Conservation (phyloP, 768 basidiomycete species). For the Russula olivacea region DNA sequence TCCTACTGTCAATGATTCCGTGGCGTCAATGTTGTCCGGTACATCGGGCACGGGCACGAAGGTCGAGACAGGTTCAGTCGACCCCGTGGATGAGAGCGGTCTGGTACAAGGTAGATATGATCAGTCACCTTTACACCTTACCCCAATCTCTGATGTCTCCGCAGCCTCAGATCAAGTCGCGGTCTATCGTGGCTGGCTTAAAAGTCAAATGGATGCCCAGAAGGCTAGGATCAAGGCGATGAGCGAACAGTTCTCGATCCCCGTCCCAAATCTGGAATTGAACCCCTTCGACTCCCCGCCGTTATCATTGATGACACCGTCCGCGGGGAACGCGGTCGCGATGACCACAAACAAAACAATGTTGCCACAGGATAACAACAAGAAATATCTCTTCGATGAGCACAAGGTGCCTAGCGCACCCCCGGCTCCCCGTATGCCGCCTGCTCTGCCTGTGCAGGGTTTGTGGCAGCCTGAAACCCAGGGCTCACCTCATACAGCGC, state of each 20-base stretch:
- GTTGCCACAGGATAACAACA: not conserved
- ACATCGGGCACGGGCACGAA: not conserved
- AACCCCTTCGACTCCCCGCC: not conserved
- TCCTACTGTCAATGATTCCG: not conserved
- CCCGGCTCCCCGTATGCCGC: not conserved
- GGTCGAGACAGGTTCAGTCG: too few relatives aligned
- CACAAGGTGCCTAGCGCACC: not conserved
- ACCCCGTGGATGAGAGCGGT: not conserved
- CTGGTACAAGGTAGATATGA: slow-evolving; percentile 6
- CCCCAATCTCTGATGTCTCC: not conserved
- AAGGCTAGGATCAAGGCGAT: slow-evolving; percentile 10
- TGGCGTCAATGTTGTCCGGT: not conserved
- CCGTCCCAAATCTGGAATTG: slow-evolving; percentile 11
- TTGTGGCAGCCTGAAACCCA: not conserved
- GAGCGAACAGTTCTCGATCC: slow-evolving; percentile 10
- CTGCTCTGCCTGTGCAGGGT: not conserved
- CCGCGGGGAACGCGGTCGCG: not conserved
- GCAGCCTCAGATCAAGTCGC: not conserved
- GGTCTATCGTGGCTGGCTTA: slow-evolving; percentile 2
- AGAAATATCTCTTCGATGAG: not conserved
- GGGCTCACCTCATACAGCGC: not conserved
- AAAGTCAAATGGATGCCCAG: slow-evolving; percentile 1
- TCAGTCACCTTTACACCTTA: not conserved
- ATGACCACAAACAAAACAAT: too few relatives aligned
- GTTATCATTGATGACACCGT: not conserved